Conservation (phyloP, 1,139 yeast species). For the Taiozyma onychis region DNA sequence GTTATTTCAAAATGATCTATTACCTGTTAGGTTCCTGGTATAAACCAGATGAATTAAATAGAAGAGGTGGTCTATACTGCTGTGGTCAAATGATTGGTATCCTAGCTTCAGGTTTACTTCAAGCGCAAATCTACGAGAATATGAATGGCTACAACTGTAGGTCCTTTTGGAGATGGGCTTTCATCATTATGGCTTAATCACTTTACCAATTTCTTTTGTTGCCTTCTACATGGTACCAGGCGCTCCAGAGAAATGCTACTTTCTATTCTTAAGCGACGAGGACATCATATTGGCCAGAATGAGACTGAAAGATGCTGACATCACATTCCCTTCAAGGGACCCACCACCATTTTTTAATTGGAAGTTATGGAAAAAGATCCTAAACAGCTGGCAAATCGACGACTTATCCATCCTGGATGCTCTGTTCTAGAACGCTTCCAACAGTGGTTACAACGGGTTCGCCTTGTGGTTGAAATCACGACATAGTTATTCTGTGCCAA, state of each 20-base stretch:
- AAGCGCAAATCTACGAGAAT: conserved; percentile 47
- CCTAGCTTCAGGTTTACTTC: conserved; percentile 58
- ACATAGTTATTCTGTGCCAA: conserved; percentile 24
- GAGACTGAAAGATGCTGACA: conserved; percentile 19
- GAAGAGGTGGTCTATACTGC: conserved; percentile 45
- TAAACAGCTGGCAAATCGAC: conserved; percentile 26
- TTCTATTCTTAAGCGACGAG: conserved; percentile 27
- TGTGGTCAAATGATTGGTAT: conserved; percentile 57
- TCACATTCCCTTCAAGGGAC: conserved; percentile 44
- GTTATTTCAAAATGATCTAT: conserved; percentile 44
- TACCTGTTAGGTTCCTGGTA: conserved; percentile 30
- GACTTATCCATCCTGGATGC: conserved; percentile 20
- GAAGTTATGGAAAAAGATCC: conserved; percentile 40
- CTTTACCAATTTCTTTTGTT: conserved; percentile 45
- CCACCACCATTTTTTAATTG: conserved; percentile 26
- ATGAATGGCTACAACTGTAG: conserved; percentile 42
- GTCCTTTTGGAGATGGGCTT: conserved; percentile 59
- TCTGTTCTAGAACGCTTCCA: conserved; percentile 3
- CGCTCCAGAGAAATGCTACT: conserved; percentile 44
- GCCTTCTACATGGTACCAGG: conserved; percentile 55
- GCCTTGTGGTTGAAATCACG: conserved; percentile 32
- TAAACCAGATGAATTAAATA: conserved; percentile 29
- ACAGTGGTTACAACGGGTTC: conserved; percentile 12
- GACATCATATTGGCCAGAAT: conserved; percentile 32
- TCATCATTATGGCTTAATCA: conserved; percentile 49